Percentiles rank a stretch among this genome's conserved stretches.
Conservation (phyloP, 2,329 filamentous ascomycete genomes). For the Verticillium nonalfalfae region DNA sequence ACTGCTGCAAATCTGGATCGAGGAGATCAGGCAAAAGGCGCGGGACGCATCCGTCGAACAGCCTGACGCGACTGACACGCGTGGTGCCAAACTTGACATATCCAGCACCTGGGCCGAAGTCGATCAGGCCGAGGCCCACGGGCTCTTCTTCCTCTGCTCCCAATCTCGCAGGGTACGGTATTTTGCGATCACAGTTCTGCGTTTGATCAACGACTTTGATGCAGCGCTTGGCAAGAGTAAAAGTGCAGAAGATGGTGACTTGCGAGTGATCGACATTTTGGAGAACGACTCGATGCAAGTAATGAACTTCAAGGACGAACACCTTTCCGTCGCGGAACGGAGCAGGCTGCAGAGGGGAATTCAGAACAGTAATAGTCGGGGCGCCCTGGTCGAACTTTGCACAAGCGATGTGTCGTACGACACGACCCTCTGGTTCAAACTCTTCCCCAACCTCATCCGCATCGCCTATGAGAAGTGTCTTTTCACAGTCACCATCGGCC, state of each 20-base stretch:
- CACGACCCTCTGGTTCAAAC: slow-evolving; percentile 92
- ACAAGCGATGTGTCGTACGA: slow-evolving; percentile 95
- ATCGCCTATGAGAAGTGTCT: slow-evolving; percentile 88
- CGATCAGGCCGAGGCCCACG: slow-evolving; percentile 94
- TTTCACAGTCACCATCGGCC: slow-evolving; percentile 82
- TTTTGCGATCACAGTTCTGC: slow-evolving; percentile 87
- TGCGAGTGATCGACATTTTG: slow-evolving; percentile 81
- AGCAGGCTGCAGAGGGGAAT: slow-evolving; percentile 88
- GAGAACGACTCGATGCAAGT: slow-evolving; percentile 85
- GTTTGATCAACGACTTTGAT: slow-evolving; percentile 91
- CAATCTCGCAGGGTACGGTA: slow-evolving; percentile 84
- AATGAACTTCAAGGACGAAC: slow-evolving; percentile 88
- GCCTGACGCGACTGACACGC: slow-evolving; percentile 61
- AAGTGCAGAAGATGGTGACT: slow-evolving; percentile 53
- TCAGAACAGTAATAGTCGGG: slow-evolving; percentile 75
- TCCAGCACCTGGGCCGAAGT: slow-evolving; percentile 89
- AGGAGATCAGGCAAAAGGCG: slow-evolving; percentile 85
- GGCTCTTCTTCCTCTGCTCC: slow-evolving; percentile 93
- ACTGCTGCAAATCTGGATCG: slow-evolving; percentile 92
- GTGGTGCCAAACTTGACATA: slow-evolving; percentile 73
- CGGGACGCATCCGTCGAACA: slow-evolving; percentile 63
- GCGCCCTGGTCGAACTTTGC: slow-evolving; percentile 86
- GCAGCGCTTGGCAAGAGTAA: slow-evolving; percentile 69
- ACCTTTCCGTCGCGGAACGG: slow-evolving; percentile 83
- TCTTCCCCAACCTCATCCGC: slow-evolving; percentile 91